phyloP scores from a whole-genome alignment of 108 stramenopile genomes.

The Skeletonema potamos region DNA sequence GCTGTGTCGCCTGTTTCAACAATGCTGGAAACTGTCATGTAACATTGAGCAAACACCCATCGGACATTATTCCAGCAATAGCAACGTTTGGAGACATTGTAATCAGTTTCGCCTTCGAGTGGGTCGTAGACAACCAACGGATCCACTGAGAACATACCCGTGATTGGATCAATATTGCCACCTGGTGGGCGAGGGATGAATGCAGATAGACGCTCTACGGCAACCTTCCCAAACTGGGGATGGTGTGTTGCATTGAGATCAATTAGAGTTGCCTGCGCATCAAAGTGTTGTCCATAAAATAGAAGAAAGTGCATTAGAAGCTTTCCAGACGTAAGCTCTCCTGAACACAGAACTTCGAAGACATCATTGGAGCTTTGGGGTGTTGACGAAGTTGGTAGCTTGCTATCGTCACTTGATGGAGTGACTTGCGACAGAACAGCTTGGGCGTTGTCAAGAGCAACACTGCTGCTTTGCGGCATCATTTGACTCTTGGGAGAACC shows the following conservation, averaged over 20 bases:
- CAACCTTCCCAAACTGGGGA: conserved; percentile 41
- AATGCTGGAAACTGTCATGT: conserved; percentile 77
- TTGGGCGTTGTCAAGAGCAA: conserved; percentile 6
- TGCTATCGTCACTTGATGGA: conserved; percentile 18
- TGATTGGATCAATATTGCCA: conserved; percentile 75
- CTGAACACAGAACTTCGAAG: conserved; percentile 82
- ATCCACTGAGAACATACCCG: conserved; percentile 84
- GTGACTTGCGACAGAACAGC: conserved; percentile 25
- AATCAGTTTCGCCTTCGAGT: conserved; percentile 74
- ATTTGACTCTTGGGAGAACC: conserved; percentile 13
- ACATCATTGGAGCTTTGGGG: conserved; percentile 87
- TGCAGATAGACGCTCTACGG: conserved; percentile 56
- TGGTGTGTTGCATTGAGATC: conserved; percentile 68
- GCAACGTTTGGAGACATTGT: conserved; percentile 82
- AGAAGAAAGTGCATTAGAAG: conserved; percentile 86
- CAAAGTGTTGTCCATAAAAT: conserved; percentile 87
- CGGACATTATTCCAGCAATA: conserved; percentile 83
- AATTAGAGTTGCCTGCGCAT: conserved; percentile 73
- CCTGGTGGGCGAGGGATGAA: conserved; percentile 61
- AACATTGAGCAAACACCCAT: conserved; percentile 86
- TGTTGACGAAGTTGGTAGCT: conserved; percentile 31
- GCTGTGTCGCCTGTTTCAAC: conserved; percentile 58
- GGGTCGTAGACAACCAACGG: conserved; percentile 88
- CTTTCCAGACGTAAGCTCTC: conserved; percentile 80
- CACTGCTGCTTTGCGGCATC: conserved; percentile 11